Conservation (phyloP, 2,329 filamentous ascomycete species). For the Penicillium crustosum region DNA sequence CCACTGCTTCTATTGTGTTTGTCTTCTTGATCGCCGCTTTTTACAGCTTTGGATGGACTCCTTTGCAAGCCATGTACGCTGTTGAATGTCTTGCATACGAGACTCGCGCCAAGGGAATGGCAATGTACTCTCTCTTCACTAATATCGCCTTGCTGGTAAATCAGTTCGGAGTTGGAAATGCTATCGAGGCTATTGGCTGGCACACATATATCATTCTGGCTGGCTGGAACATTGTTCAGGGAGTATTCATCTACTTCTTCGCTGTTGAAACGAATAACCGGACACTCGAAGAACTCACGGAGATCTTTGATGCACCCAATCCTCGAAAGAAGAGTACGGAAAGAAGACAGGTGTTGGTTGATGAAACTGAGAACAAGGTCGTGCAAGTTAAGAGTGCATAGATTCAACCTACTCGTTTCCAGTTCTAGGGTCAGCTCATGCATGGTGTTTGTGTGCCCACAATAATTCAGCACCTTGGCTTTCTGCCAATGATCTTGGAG, state of each 20-base stretch:
- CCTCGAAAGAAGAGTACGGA: slow-evolving; percentile 35
- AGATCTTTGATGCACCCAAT: slow-evolving; percentile 41
- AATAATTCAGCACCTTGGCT: too few relatives aligned
- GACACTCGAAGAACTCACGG: slow-evolving; percentile 35
- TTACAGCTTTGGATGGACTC: slow-evolving; percentile 51
- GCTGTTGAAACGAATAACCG: slow-evolving; percentile 36
- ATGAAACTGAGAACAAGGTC: neutral
- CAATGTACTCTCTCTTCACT: slow-evolving; percentile 48
- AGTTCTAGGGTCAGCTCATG: neutral
- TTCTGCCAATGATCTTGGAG: too few relatives aligned
- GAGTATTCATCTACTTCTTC: slow-evolving; percentile 32
- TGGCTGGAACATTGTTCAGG: slow-evolving; percentile 33
- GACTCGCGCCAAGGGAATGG: slow-evolving; percentile 58
- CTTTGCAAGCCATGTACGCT: slow-evolving; percentile 51
- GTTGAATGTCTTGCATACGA: slow-evolving; percentile 57
- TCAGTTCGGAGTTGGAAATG: slow-evolving; percentile 50
- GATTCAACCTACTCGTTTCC: neutral
- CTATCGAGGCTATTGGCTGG: slow-evolving; percentile 54
- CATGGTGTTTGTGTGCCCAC: too few relatives aligned
- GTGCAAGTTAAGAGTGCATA: neutral
- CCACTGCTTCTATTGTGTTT: slow-evolving; percentile 44
- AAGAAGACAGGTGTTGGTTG: slow-evolving; percentile 40
- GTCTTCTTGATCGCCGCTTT: slow-evolving; percentile 54
- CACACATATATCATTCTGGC: slow-evolving; percentile 55
- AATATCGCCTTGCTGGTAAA: slow-evolving; percentile 49